phyloP scores from a whole-genome alignment of 2,329 filamentous ascomycete species.

The Calonectria pseudoreteaudii region DNA sequence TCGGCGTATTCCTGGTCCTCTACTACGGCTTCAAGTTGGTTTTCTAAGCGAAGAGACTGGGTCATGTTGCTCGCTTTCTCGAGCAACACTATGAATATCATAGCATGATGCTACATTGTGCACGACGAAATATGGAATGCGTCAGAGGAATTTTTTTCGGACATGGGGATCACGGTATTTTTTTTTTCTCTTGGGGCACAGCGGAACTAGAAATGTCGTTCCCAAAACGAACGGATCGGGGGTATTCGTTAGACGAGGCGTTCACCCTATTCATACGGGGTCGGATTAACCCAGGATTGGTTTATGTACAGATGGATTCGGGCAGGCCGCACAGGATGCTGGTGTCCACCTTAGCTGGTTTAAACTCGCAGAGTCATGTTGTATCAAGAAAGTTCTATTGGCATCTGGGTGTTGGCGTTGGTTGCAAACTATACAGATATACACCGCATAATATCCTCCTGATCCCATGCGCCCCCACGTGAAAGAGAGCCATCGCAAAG shows the following conservation, averaged over 20 bases:
- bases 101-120: neutral
- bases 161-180: neutral
- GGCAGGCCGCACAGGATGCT: neutral
- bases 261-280: neutral
- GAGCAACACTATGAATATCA: neutral
- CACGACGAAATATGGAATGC: constrained; percentile 10
- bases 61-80: neutral
- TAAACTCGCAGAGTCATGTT: neutral
- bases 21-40: constrained; percentile 79
- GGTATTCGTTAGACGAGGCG: constrained; percentile 13
- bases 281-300: neutral
- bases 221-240: neutral
- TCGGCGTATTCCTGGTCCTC: constrained; percentile 77
- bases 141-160: neutral
- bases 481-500: neutral
- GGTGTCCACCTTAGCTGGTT: constrained; percentile 10
- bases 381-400: constrained; percentile 10
- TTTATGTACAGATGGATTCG: neutral
- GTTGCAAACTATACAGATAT: constrained; percentile 11
- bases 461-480: neutral
- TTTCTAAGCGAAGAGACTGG: constrained; percentile 54
- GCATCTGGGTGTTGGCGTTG: constrained; percentile 25
- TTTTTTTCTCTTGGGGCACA: neutral
- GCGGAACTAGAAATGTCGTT: neutral
- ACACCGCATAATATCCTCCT: constrained; percentile 6